These are phyloP conservation scores for Pyricularia grisea DNA, from an alignment of 2,329 filamentous ascomycete species.

Conservation along the genomic window DNA sequence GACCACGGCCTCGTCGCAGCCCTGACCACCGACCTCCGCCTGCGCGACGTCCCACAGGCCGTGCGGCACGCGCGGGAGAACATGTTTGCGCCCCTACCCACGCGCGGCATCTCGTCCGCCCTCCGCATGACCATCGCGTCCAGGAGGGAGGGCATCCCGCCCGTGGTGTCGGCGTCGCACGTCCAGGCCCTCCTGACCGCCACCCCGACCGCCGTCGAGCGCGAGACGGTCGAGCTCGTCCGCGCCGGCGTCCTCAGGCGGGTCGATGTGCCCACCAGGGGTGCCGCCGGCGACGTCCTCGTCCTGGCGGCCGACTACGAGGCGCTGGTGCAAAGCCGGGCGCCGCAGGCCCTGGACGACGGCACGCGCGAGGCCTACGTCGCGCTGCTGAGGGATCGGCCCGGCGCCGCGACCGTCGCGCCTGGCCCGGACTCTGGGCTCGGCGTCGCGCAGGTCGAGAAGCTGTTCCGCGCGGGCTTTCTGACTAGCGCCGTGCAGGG, in stretches of 20 bases:
- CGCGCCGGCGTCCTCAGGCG: slow-evolving; percentile 48
- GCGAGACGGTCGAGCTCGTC: slow-evolving; percentile 55
- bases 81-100: slow-evolving; percentile 58
- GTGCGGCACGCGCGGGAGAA: slow-evolving; percentile 49
- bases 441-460: slow-evolving; percentile 7
- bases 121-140: slow-evolving; percentile 35
- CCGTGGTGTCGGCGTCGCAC: slow-evolving; percentile 56
- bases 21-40: slow-evolving; percentile 43
- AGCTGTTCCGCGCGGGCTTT: slow-evolving; percentile 56
- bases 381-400: slow-evolving; percentile 38
- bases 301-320: slow-evolving; percentile 50
- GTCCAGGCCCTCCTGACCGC: slow-evolving; percentile 48
- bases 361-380: slow-evolving; percentile 41
- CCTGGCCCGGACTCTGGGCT: slow-evolving; percentile 10
- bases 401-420: slow-evolving; percentile 32
- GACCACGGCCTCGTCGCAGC: slow-evolving; percentile 48
- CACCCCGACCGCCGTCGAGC: slow-evolving; percentile 55
- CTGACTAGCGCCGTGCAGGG: slow-evolving; percentile 37
- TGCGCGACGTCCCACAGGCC: slow-evolving; percentile 55
- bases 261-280: slow-evolving; percentile 53
- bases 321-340: slow-evolving; percentile 26
- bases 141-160: slow-evolving; percentile 49
- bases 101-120: slow-evolving; percentile 20
- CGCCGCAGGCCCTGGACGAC: slow-evolving; percentile 24
- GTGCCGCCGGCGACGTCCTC: slow-evolving; percentile 53